Conservation (phyloP, 805 yeast species). For the Komagataella pastoris region DNA sequence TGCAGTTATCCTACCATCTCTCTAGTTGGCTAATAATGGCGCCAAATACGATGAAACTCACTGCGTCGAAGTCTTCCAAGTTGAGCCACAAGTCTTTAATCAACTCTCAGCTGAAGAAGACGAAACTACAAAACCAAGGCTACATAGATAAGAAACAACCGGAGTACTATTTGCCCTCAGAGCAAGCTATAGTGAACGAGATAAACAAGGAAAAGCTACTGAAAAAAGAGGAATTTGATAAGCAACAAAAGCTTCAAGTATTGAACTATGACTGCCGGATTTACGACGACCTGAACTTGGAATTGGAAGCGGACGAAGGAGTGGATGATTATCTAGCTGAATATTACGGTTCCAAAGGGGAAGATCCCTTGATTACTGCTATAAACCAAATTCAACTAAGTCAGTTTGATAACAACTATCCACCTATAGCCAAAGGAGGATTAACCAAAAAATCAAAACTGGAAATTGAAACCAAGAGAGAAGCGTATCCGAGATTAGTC, state of each 20-base stretch:
- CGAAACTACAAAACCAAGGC: neutral
- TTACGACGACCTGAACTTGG: neutral
- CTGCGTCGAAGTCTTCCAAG: conserved; percentile 1
- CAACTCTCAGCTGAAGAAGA: neutral
- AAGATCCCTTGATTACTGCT: conserved; percentile 5
- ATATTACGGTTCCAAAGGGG: neutral
- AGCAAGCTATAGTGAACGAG: conserved; percentile 1
- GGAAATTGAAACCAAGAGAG: conserved; percentile 7
- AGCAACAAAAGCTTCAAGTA: conserved; percentile 1
- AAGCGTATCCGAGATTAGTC: conserved; percentile 23
- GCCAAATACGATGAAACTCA: neutral
- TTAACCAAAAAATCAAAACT: conserved; percentile 10
- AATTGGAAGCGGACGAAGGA: neutral
- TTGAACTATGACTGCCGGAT: neutral
- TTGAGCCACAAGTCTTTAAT: conserved; percentile 1
- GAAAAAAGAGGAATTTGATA: neutral
- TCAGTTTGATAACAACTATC: conserved; percentile 9
- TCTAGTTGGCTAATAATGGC: neutral
- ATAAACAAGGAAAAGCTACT: neutral
- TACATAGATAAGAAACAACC: neutral
- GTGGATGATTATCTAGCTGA: neutral
- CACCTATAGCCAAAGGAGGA: conserved; percentile 10
- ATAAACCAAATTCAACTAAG: conserved; percentile 8
- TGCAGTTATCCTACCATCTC: neutral
- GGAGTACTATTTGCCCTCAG: neutral